These are phyloP conservation scores for Tricladium varicosporioides DNA, from an alignment of 2,329 filamentous ascomycete species.

Conservation along the genomic window DNA sequence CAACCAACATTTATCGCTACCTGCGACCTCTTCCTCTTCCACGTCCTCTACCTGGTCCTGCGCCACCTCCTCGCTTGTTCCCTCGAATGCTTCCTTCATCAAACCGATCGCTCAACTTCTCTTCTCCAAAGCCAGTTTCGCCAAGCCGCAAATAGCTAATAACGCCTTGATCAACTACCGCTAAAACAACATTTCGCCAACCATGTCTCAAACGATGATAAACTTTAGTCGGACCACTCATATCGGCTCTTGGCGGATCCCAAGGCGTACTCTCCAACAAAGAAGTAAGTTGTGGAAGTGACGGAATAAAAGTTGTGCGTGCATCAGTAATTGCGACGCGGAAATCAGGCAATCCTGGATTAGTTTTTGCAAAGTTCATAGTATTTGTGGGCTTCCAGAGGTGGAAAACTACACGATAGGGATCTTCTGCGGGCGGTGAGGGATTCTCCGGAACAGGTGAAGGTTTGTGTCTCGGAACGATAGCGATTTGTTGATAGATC, in stretches of 20 bases:
- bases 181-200: slow-evolving; percentile 78
- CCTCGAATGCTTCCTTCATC: slow-evolving; percentile 41
- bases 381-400: slow-evolving; percentile 70
- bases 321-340: slow-evolving; percentile 80
- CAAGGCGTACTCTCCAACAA: slow-evolving; percentile 74
- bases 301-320: slow-evolving; percentile 68
- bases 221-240: slow-evolving; percentile 49
- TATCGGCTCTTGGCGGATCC: slow-evolving; percentile 50
- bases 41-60: slow-evolving; percentile 38
- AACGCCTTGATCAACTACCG: slow-evolving; percentile 85
- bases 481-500: slow-evolving; percentile 73
- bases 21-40: slow-evolving; percentile 34
- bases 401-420: slow-evolving; percentile 75
- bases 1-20: slow-evolving; percentile 3
- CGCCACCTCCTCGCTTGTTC: slow-evolving; percentile 35
- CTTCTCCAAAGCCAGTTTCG: slow-evolving; percentile 76
- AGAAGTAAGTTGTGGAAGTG: slow-evolving; percentile 65
- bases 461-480: slow-evolving; percentile 73
- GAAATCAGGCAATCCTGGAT: slow-evolving; percentile 77
- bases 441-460: slow-evolving; percentile 30
- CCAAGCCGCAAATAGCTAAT: slow-evolving; percentile 82
- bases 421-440: slow-evolving; percentile 37
- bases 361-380: slow-evolving; percentile 72
- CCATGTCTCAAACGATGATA: slow-evolving; percentile 83
- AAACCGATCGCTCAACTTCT: slow-evolving; percentile 66